Percentiles rank a stretch among this genome's conserved stretches.
Evolutionary conservation across 441 rosid species (phyloP).

Genomic region (Heliophila coronopifolia): DNA sequence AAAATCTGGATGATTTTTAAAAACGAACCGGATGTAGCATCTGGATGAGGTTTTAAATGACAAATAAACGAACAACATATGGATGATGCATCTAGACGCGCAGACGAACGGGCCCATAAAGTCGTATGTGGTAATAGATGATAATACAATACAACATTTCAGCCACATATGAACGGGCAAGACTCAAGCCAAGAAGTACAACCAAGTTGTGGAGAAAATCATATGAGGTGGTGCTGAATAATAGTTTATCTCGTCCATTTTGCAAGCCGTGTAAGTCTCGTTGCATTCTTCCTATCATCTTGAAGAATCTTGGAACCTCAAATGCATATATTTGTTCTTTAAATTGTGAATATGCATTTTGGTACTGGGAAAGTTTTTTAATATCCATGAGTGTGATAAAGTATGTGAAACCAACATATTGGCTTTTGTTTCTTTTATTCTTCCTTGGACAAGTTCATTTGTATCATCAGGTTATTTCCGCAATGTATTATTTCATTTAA

Average conservation of each 20-base stretch:
- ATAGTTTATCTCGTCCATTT: neutral
- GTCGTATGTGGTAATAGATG: no score
- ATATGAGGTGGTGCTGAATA: neutral
- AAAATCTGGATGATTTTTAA: no score
- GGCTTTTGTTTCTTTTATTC: neutral
- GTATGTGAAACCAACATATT: neutral
- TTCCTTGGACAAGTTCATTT: neutral
- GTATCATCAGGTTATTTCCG: neutral
- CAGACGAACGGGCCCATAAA: no score
- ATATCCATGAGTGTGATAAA: no score
- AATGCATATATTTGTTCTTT: neutral
- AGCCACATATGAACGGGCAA: no score
- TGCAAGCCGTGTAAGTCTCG: neutral
- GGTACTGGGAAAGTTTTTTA: neutral
- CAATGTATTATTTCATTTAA: neutral
- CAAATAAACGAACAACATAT: no score
- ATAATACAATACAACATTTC: no score
- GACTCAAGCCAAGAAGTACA: neutral
- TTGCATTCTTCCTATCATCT: neutral
- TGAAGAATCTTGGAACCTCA: neutral
- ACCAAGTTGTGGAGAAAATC: accelerated
- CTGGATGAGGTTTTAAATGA: no score
- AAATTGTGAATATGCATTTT: no score
- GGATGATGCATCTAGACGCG: no score
- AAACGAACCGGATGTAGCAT: no score